Conservation (phyloP, 345 rosid genomes). For the Populus ilicifolia region DNA sequence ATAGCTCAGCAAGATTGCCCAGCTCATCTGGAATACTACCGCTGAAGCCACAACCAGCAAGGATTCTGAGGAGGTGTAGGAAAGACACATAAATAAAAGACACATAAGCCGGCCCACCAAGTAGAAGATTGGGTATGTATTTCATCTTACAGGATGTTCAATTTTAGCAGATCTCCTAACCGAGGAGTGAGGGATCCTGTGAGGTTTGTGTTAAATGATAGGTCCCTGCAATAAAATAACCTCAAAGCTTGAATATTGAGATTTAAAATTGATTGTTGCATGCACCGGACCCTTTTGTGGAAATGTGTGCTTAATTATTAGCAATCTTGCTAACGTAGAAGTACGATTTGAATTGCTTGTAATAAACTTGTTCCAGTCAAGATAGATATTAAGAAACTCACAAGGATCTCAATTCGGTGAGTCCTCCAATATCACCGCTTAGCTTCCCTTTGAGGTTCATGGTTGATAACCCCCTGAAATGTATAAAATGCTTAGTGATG, state of each 20-base stretch:
- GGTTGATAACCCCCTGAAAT: conserved; percentile 71
- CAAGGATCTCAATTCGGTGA: conserved; percentile 79
- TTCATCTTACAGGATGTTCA: conserved; percentile 68
- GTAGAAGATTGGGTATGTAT: neutral
- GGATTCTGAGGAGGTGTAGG: conserved; percentile 48
- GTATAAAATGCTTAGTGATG: neutral
- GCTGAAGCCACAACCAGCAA: conserved; percentile 83
- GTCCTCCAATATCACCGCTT: conserved; percentile 87
- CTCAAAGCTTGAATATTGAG: neutral
- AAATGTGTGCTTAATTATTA: neutral
- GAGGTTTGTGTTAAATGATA: conserved; percentile 73
- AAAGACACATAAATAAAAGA: neutral
- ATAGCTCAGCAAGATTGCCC: conserved; percentile 67
- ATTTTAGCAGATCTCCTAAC: conserved; percentile 69
- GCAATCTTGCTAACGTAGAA: neutral
- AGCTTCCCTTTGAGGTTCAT: conserved; percentile 78
- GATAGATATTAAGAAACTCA: conserved; percentile 33
- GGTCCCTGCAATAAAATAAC: conserved; percentile 55
- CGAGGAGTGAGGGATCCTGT: conserved; percentile 66
- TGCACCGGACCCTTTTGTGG: neutral
- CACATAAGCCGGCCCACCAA: neutral
- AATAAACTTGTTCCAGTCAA: neutral
- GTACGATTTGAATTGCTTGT: neutral
- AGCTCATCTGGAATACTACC: conserved; percentile 80
- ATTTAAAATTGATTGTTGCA: neutral